A percentile compares a stretch with the other conserved stretches of the same genome.
Evolutionary conservation across 2,329 filamentous ascomycete genomes (phyloP).

Genomic region (Aspergillus ochraceoroseus): DNA sequence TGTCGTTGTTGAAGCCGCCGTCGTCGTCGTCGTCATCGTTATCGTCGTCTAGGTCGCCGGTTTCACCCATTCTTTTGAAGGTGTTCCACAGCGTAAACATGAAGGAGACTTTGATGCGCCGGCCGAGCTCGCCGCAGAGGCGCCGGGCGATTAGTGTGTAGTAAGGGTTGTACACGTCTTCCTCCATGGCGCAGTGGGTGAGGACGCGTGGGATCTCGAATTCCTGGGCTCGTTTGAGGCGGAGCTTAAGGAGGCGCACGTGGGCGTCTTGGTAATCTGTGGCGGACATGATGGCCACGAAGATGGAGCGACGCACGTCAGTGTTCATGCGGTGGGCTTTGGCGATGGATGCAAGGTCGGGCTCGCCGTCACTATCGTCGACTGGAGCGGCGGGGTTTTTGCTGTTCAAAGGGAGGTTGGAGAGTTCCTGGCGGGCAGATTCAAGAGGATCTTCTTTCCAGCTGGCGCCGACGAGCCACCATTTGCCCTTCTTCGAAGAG

Average conservation of each 20-base stretch:
- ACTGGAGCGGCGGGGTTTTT: constrained; percentile 13
- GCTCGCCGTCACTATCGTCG: constrained; percentile 37
- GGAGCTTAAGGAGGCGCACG: constrained; percentile 71
- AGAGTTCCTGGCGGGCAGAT: constrained; percentile 33
- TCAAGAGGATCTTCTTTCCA: constrained; percentile 54
- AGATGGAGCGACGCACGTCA: constrained; percentile 81
- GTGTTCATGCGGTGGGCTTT: constrained; percentile 81
- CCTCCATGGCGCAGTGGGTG: constrained; percentile 77
- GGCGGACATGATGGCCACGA: constrained; percentile 82
- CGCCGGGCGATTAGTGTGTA: constrained; percentile 80
- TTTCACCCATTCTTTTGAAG: constrained; percentile 80
- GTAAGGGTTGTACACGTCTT: constrained; percentile 84
- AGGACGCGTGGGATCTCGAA: constrained; percentile 82
- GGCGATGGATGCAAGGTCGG: constrained; percentile 70
- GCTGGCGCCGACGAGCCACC: constrained; percentile 98
- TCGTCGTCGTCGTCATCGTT: constrained; percentile 63
- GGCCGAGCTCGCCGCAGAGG: constrained; percentile 62
- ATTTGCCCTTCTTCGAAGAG: constrained; percentile 83
- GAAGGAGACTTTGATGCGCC: constrained; percentile 74
- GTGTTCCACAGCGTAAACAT: constrained; percentile 82
- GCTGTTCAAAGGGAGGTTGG: constrained; percentile 14
- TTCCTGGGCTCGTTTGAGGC: constrained; percentile 79
- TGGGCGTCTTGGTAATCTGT: constrained; percentile 80
- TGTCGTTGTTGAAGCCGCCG: constrained; percentile 49
- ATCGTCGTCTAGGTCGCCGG: constrained; percentile 55